Percentiles rank a stretch among this genome's conserved stretches.
Evolutionary conservation across 495 filamentous ascomycete genomes (phyloP).

Genomic region (Clavariopsis aquatica): DNA sequence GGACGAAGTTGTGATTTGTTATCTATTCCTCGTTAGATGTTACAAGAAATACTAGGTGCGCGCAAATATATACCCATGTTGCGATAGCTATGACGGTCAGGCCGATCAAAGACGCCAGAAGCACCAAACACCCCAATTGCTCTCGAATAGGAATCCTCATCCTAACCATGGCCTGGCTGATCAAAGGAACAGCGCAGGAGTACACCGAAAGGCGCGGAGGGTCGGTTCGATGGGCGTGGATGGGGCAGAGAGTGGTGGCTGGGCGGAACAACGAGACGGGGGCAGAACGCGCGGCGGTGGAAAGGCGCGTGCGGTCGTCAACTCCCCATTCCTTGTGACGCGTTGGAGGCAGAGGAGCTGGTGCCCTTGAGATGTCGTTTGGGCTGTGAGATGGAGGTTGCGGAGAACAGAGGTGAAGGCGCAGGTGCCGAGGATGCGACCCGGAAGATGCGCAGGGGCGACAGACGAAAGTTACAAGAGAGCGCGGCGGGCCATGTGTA

Average conservation of each 20-base stretch:
- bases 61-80: constrained; percentile 52
- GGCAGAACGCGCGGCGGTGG: not conserved
- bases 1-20: constrained; percentile 73
- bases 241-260: not conserved
- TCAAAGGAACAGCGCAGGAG: not conserved
- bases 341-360: not conserved
- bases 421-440: not conserved
- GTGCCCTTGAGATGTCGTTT: not conserved
- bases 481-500: not conserved
- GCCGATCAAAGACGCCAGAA: constrained; percentile 66
- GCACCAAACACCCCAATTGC: constrained; percentile 74
- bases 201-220: not conserved
- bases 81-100: constrained; percentile 66
- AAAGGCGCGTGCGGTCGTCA: constrained; percentile 1
- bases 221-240: not conserved
- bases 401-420: not conserved
- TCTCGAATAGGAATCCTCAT: constrained; percentile 84
- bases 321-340: constrained; percentile 27
- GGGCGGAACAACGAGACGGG: not conserved
- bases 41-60: not conserved
- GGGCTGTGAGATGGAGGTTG: not conserved
- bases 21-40: constrained; percentile 52
- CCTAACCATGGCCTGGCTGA: constrained; percentile 42
- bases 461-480: not conserved
- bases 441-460: not conserved